phyloP scores from a whole-genome alignment of 495 filamentous ascomycete genomes.

The Talaromyces adpressus region DNA sequence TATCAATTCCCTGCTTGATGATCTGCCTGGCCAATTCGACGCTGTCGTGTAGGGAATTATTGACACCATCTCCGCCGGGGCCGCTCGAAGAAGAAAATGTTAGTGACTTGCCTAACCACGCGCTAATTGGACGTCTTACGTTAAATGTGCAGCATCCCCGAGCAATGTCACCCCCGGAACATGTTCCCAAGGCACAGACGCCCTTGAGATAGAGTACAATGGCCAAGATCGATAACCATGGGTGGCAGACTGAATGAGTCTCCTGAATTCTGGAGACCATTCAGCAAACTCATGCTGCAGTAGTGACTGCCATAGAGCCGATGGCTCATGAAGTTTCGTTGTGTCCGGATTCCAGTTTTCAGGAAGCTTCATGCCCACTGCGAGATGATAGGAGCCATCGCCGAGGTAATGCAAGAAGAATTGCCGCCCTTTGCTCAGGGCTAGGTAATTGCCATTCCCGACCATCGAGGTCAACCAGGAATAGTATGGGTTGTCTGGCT shows the following conservation, averaged over 20 bases:
- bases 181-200: not conserved
- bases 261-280: not conserved
- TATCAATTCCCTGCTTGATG: not conserved
- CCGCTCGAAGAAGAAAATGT: not conserved
- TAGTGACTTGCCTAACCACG: not conserved
- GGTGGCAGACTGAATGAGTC: not conserved
- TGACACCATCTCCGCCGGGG: not conserved
- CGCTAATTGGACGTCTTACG: not conserved
- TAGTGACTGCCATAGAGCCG: not conserved
- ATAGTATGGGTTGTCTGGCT: not conserved
- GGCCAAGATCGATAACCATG: not conserved
- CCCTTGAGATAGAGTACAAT: not conserved
- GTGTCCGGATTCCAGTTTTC: not conserved
- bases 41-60: not conserved
- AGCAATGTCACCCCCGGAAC: not conserved
- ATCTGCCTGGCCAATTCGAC: not conserved
- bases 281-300: not conserved
- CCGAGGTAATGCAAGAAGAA: not conserved
- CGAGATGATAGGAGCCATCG: not conserved
- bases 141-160: not conserved
- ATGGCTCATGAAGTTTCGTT: not conserved
- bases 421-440: not conserved
- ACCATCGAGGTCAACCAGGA: not conserved
- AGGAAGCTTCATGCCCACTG: not conserved
- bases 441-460: not conserved